These are phyloP conservation scores for Ulmus americana DNA, from an alignment of 331 rosid genomes.

Conservation along the genomic window DNA sequence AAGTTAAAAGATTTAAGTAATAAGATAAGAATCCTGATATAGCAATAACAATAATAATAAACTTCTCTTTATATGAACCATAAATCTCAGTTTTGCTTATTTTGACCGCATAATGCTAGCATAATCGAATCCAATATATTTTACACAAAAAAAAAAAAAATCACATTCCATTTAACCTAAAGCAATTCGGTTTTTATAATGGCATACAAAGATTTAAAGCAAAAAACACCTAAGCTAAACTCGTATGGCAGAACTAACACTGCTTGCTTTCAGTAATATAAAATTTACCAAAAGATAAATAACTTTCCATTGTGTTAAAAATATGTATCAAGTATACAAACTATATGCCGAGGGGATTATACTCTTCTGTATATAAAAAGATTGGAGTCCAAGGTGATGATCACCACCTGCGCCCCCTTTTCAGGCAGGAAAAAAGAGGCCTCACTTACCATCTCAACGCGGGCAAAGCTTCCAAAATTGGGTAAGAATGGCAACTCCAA, in stretches of 20 bases:
- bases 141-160: constrained; percentile 14
- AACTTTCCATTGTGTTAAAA: constrained; percentile 17
- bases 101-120: not conserved
- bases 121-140: not conserved
- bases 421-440: not conserved
- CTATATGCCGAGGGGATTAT: constrained; percentile 8
- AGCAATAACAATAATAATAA: too few relatives aligned
- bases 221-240: constrained; percentile 9
- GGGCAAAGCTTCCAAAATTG: constrained; percentile 17
- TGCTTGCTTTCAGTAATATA: constrained; percentile 3
- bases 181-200: constrained; percentile 13
- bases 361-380: constrained; percentile 8
- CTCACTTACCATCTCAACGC: constrained; percentile 1
- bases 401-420: not conserved
- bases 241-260: constrained; percentile 1
- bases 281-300: constrained; percentile 13
- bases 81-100: too few relatives aligned
- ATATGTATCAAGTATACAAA: constrained; percentile 29
- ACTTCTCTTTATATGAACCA: too few relatives aligned
- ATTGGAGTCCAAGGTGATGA: not conserved
- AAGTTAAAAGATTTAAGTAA: too few relatives aligned
- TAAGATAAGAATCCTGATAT: too few relatives aligned
- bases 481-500: constrained; percentile 3
- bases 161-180: constrained; percentile 1
- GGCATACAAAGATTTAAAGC: not conserved